phyloP scores from a whole-genome alignment of 2,329 filamentous ascomycete species.

The Aspergillus tubingensis region DNA sequence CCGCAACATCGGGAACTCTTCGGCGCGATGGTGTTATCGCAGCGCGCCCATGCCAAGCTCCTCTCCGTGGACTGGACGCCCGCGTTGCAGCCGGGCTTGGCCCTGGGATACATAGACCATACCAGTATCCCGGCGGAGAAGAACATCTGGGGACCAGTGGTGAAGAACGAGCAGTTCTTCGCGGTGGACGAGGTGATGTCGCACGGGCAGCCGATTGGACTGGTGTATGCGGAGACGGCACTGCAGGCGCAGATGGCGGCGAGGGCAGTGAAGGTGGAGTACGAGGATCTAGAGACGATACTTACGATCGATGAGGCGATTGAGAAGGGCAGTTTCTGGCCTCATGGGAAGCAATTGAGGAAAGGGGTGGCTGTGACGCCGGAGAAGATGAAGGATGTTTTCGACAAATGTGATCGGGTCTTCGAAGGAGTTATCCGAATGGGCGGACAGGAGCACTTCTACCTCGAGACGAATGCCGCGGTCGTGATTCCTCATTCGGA shows the following conservation, averaged over 20 bases:
- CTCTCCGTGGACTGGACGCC: conserved; percentile 70
- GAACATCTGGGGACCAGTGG: conserved; percentile 74
- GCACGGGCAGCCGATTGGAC: conserved; percentile 78
- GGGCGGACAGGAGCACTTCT: conserved; percentile 80
- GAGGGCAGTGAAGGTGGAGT: conserved; percentile 75
- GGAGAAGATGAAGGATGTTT: conserved; percentile 3
- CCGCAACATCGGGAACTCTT: conserved; percentile 76
- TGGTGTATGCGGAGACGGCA: conserved; percentile 74
- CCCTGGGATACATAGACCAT: conserved; percentile 75
- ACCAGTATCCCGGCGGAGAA: conserved; percentile 71
- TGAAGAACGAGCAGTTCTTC: conserved; percentile 74
- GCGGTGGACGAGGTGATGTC: conserved; percentile 80
- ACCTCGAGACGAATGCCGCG: conserved; percentile 82
- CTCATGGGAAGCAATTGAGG: conserved; percentile 73
- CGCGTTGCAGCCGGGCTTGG: conserved; percentile 74
- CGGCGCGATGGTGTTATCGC: conserved; percentile 76
- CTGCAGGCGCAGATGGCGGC: conserved; percentile 71
- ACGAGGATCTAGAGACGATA: conserved; percentile 79
- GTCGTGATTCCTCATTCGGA: conserved; percentile 78
- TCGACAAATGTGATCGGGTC: conserved; percentile 9
- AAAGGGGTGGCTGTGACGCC: conserved; percentile 54
- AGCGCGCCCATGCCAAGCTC: conserved; percentile 77
- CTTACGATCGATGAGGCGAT: conserved; percentile 90
- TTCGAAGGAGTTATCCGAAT: conserved; percentile 40
- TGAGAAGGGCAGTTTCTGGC: conserved; percentile 75